Evolutionary conservation across 139 green algal genomes (phyloP).

Genomic region (Micractinium conductrix): DNA sequence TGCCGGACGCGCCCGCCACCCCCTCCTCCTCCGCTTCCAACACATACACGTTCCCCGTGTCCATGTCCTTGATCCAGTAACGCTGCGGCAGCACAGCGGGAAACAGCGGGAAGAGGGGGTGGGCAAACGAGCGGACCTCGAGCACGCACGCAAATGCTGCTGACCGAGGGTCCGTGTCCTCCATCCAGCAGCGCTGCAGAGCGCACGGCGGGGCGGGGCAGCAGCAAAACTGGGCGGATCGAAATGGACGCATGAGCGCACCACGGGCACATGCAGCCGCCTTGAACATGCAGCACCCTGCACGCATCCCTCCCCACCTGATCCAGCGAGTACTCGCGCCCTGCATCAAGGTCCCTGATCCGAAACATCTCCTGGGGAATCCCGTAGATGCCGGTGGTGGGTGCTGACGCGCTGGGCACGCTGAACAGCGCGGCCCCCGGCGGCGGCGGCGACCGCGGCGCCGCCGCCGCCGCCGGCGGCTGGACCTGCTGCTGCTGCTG

Average conservation of each 20-base stretch:
- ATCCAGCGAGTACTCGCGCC: slow-evolving; percentile 50
- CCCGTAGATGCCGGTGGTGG: slow-evolving; percentile 43
- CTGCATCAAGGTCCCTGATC: slow-evolving; percentile 54
- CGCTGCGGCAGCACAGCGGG: no score
- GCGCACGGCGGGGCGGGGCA: no score
- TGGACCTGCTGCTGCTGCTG: not conserved
- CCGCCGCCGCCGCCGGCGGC: not conserved
- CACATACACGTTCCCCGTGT: slow-evolving; percentile 57
- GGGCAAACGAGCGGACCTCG: no score
- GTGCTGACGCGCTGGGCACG: slow-evolving; percentile 35
- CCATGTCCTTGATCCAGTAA: slow-evolving; percentile 62
- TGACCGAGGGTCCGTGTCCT: no score
- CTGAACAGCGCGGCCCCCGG: slow-evolving; percentile 34
- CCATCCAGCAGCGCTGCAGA: no score
- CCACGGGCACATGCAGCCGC: no score
- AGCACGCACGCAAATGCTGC: no score
- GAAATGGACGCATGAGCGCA: no score
- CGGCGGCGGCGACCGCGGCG: not conserved
- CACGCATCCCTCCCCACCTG: slow-evolving; percentile 2
- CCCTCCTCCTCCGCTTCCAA: slow-evolving; percentile 26
- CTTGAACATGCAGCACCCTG: no score
- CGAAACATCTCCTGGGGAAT: slow-evolving; percentile 43
- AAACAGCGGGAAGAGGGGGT: no score
- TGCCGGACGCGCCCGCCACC: not conserved
- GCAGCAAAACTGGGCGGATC: no score